Base-by-base conservation (phyloP, 192 early-diverging fungal species). In the Diversispora eburnea region DNA sequence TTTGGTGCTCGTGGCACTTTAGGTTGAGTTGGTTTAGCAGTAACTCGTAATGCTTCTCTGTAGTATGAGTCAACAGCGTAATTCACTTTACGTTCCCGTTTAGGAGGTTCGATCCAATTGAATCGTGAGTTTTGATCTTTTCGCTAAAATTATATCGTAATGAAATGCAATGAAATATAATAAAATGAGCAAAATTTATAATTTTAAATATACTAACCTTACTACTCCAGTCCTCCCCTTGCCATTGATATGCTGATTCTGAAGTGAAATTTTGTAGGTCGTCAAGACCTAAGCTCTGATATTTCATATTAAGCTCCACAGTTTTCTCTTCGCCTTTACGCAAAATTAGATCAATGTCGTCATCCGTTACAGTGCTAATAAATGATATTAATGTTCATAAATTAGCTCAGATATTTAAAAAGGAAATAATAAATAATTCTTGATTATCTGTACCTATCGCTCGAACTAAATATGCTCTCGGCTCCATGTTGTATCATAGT, bases 401-500 rank as follows among this genome's bases (percentile, higher is more conserved):
- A 63, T n/a, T 17, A 8, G 12, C 13, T 63, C 42, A 19, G n/a
- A 17, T 33, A 25, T 33, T 22, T 59, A 25, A 59, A 7, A 20
- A 25, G 10, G 4, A 47, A 67, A 79, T 1, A 56, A 42, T 43
- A 81, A 49, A 41, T 75, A 73, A 3, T 76, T 75, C 8, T 45
- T 17, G 45, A 39, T 41, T 77, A 75, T 20, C 49, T 73, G 10
- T 78, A 80, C 13, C 77, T 78, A 22, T 92, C 89, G 1, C 67
- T 77, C 10, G 79, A 83, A 60, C 84, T 86, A 74, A 99, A 92
- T 12, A 99, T 93, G 22, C 79, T 85, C 49, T 94, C 88, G 0
- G 96, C 97, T 41, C 97, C 97, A 73, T 95, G 94, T 77, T 97
- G 97, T 57, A 99, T 97, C 97, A 99, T 98, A 22, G 87, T 87